Base-by-base conservation (phyloP, 148 eudicot species). In the Rhododendron ferrugineum region DNA sequence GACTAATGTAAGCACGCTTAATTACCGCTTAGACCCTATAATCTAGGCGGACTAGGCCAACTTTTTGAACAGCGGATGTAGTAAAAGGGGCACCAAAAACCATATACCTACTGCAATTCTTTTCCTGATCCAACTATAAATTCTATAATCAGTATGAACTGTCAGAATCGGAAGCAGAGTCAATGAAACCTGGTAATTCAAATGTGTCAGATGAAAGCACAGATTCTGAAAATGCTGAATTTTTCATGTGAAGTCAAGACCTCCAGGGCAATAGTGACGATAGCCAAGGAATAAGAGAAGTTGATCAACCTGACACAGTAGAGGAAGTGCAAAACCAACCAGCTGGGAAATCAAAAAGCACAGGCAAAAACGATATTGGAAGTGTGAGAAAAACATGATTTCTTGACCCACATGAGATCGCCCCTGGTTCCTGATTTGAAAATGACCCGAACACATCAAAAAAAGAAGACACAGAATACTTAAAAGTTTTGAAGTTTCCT, bases 361-460 rank as follows among this genome's bases (percentile, higher is more conserved):
- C 89, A 70, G 88, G 82, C 42, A 90, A 87, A 79, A 92, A 93
- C 78, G 91, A 90, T n/a, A 82, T 37, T 13, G 89, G 87, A 34
- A 89, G 88, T 81, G 89, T 64, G 37, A 88, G 84, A 60, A 86
- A 86, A 78, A 88, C 93, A 64, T 90, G 91, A 44, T 93, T 94
- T 93, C 98, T 93, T 86, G 98, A 96, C 89, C 92, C 93, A 10
- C 93, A 93, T 88, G 95, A 93, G 87, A 89, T 93, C 68, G 96
- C 98, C 85, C 95, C 98, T 0, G 95, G 93, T 84, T 83, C 94
- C 54, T 93, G 94, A 86, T 96, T 93, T 84, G 98, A 96, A 9
- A 98, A 94, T 85, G 94, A 93, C 42, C 93, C 91, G 34, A 84
- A 83, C 86, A 89, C 94, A 23, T 82, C 81, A 88, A 92, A 93